Conservation (phyloP, 768 basidiomycete species). For the Crassisporium funariophilum region DNA sequence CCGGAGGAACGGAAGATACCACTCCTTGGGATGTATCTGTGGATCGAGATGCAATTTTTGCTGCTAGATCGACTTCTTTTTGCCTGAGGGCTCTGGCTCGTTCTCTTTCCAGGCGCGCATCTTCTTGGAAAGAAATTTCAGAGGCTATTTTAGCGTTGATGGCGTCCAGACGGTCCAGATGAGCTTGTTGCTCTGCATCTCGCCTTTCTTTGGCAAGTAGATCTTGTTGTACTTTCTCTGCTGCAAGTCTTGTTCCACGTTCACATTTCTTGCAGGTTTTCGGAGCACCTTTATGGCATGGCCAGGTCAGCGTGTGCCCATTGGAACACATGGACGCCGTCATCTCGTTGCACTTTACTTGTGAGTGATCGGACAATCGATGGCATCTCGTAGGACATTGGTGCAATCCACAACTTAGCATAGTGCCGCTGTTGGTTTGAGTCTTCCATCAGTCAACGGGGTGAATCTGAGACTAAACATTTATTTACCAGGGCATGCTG, state of each 20-base stretch:
- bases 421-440: conserved; percentile 40
- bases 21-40: neutral
- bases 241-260: conserved; percentile 40
- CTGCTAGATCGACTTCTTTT: conserved; percentile 46
- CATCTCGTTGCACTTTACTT: conserved; percentile 47
- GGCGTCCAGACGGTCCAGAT: conserved; percentile 43
- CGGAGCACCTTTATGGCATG: conserved; percentile 43
- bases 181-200: conserved; percentile 45
- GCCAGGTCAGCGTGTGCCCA: conserved; percentile 44
- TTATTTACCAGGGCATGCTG: conserved; percentile 53
- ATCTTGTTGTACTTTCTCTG: conserved; percentile 41
- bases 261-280: conserved; percentile 49
- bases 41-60: neutral
- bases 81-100: conserved; percentile 38
- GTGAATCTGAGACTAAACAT: neutral
- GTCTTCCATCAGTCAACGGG: neutral
- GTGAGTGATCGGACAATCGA: conserved; percentile 52
- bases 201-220: conserved; percentile 44
- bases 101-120: conserved; percentile 38
- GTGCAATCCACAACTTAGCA: conserved; percentile 55
- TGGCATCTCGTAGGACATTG: conserved; percentile 64
- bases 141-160: conserved; percentile 43
- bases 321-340: conserved; percentile 42
- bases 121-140: conserved; percentile 35
- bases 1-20: neutral